Evolutionary conservation across 805 yeast species (phyloP).

Genomic region (Candida quercuum): DNA sequence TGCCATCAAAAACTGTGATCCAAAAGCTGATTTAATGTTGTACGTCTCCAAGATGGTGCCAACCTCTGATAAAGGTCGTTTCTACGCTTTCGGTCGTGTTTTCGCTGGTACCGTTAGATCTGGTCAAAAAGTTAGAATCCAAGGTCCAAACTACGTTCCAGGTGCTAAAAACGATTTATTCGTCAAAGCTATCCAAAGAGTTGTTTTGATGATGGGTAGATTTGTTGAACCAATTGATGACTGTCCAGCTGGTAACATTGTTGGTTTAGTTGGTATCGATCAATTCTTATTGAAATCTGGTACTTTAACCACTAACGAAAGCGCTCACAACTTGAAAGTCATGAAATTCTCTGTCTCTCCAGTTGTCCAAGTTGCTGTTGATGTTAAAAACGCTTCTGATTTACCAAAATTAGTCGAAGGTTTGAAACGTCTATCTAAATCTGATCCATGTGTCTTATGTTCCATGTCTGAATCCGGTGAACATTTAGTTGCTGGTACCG

Average conservation of each 20-base stretch:
- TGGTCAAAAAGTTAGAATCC: constrained; percentile 99
- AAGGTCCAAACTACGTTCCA: constrained; percentile 99
- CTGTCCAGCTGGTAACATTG: constrained; percentile 99
- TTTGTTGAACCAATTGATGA: constrained; percentile 96
- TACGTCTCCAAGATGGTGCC: constrained; percentile 99
- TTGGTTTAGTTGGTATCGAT: constrained; percentile 99
- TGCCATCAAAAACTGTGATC: constrained; percentile 98
- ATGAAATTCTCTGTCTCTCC: constrained; percentile 99
- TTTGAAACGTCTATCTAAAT: constrained; percentile 98
- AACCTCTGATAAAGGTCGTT: constrained; percentile 99
- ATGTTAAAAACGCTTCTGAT: constrained; percentile 99
- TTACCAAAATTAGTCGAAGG: constrained; percentile 99
- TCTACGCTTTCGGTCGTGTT: constrained; percentile 99
- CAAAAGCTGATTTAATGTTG: constrained; percentile 95
- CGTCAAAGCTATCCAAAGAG: constrained; percentile 97
- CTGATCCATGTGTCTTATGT: constrained; percentile 97
- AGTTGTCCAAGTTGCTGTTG: constrained; percentile 99
- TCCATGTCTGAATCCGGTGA: constrained; percentile 93
- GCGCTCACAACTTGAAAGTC: constrained; percentile 99
- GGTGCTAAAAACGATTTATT: constrained; percentile 98
- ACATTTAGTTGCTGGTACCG: constrained; percentile 99
- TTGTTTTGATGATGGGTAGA: constrained; percentile 99
- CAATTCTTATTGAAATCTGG: constrained; percentile 99
- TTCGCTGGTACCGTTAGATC: constrained; percentile 99
- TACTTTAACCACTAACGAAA: constrained; percentile 94